These are phyloP conservation scores for Aspergillus flavus DNA, from an alignment of 2,329 filamentous ascomycete species.

Conservation along the genomic window DNA sequence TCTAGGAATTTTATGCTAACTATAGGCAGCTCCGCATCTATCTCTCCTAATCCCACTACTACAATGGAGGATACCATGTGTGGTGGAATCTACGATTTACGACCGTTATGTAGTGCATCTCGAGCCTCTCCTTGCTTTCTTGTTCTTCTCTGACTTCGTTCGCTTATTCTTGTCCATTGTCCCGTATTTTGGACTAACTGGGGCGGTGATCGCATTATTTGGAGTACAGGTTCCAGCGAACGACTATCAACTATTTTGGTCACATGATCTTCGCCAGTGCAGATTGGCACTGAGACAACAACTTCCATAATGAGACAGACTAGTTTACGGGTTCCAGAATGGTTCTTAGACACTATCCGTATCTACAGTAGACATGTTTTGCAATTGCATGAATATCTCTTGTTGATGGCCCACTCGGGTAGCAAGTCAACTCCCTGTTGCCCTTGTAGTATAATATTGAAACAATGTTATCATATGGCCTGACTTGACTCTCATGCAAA, in stretches of 20 bases:
- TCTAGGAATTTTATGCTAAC: background rate
- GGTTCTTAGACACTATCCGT: background rate
- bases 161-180: background rate
- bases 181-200: background rate
- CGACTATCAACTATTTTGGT: background rate
- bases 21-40: constrained; percentile 2
- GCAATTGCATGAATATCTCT: background rate
- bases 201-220: background rate
- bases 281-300: background rate
- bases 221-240: constrained; percentile 1
- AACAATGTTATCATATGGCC: background rate
- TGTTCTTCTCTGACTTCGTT: background rate
- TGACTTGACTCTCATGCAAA: background rate
- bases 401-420: background rate
- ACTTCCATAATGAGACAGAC: background rate
- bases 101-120: background rate
- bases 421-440: background rate
- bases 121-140: background rate
- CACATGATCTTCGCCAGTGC: background rate
- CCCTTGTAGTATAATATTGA: background rate
- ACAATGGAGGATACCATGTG: background rate
- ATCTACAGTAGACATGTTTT: background rate
- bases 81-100: background rate
- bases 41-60: background rate
- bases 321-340: background rate